Evolutionary conservation across 495 filamentous ascomycete genomes (phyloP).

Genomic region (Achaetomiella virescens): DNA sequence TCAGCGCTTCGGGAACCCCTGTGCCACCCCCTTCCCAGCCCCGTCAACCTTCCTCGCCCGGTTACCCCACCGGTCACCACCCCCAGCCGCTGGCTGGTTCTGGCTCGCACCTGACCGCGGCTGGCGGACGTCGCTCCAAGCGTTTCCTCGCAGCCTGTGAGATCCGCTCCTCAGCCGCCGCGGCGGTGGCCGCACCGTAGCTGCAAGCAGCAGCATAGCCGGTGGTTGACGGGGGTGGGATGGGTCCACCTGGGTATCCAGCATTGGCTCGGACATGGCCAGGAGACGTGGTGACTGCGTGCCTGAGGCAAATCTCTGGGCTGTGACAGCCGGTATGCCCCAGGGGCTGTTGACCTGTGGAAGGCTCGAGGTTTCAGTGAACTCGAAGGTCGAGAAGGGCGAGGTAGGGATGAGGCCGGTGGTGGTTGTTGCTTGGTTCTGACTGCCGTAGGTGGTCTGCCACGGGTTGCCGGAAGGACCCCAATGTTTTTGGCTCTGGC

Average conservation of each 20-base stretch:
- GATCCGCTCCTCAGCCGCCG: constrained; percentile 6
- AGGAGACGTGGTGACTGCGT: neutral
- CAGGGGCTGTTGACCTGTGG: constrained; percentile 27
- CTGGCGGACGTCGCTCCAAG: constrained; percentile 13
- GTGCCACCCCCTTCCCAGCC: neutral
- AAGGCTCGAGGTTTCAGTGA: constrained; percentile 19
- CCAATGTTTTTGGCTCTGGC: constrained; percentile 1
- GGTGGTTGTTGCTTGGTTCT: neutral
- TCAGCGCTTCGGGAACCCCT: constrained; percentile 16
- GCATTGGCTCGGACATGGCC: neutral
- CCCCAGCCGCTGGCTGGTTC: neutral
- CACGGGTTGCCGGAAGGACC: constrained; percentile 3
- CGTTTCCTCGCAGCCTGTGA: constrained; percentile 3
- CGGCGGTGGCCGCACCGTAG: neutral
- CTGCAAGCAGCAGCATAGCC: constrained; percentile 4
- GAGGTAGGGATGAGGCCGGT: constrained; percentile 4
- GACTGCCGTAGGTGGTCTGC: neutral
- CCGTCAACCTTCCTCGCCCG: neutral
- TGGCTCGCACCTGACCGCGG: neutral
- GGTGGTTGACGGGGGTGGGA: neutral
- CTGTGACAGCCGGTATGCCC: constrained; percentile 18
- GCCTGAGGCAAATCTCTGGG: constrained; percentile 2
- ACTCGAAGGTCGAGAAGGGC: constrained; percentile 21
- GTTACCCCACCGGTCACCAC: neutral
- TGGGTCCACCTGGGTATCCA: neutral